These are phyloP conservation scores for Mycena polygramma DNA, from an alignment of 768 basidiomycete species.

Conservation along the genomic window DNA sequence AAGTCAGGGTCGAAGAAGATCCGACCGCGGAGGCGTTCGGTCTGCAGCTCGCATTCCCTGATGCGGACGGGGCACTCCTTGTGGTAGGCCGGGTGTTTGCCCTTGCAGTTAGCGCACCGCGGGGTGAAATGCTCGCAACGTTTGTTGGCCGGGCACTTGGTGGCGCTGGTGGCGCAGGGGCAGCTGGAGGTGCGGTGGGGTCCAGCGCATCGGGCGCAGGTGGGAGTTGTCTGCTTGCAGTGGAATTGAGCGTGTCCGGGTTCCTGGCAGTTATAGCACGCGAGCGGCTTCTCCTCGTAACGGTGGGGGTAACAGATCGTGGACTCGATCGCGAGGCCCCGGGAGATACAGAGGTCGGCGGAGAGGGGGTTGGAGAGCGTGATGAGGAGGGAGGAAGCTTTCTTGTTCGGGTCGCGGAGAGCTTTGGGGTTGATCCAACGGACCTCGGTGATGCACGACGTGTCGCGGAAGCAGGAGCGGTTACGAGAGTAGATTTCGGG, in stretches of 20 bases:
- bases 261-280: neutral
- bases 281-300: slow-evolving; percentile 1
- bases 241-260: slow-evolving; percentile 1
- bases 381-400: slow-evolving; percentile 15
- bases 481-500: too few relatives aligned
- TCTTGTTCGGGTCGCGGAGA: slow-evolving; percentile 18
- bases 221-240: neutral
- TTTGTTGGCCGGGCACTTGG: neutral
- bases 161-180: neutral
- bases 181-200: neutral
- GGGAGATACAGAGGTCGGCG: neutral
- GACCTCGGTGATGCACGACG: too few relatives aligned
- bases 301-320: slow-evolving; percentile 10
- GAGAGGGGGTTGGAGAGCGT: slow-evolving; percentile 6
- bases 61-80: neutral
- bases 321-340: neutral
- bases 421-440: too few relatives aligned
- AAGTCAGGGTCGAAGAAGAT: slow-evolving; percentile 5
- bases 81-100: neutral
- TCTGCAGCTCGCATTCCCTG: neutral
- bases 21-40: neutral
- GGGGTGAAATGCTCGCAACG: slow-evolving; percentile 5
- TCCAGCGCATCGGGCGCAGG: neutral
- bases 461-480: too few relatives aligned
- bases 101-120: neutral